A percentile compares a stretch with the other conserved stretches of the same genome.
Evolutionary conservation across 805 yeast genomes (phyloP).

Genomic region (Pichia exigua): DNA sequence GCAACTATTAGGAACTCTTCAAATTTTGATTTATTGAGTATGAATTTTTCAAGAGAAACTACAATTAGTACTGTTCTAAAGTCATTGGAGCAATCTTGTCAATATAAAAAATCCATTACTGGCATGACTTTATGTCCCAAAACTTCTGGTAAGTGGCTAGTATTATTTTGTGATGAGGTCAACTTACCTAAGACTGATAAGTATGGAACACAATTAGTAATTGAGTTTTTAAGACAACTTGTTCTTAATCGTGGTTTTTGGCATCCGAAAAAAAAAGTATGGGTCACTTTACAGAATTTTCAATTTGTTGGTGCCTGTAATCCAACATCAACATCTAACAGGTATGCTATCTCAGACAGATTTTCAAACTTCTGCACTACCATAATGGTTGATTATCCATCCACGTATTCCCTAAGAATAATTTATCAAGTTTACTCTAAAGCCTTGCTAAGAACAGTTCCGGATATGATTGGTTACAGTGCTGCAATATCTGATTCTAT

Average conservation of each 20-base stretch:
- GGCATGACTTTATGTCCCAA: constrained; percentile 56
- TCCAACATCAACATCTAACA: constrained; percentile 76
- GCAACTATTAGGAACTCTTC: constrained; percentile 55
- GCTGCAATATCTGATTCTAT: constrained; percentile 52
- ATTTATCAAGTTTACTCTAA: constrained; percentile 56
- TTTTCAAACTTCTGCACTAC: constrained; percentile 61
- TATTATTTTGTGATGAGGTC: constrained; percentile 86
- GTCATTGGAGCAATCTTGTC: constrained; percentile 67
- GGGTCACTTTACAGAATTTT: constrained; percentile 59
- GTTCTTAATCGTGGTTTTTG: constrained; percentile 74
- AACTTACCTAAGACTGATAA: constrained; percentile 69
- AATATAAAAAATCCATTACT: constrained; percentile 40
- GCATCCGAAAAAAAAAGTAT: constrained; percentile 47
- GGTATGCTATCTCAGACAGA: constrained; percentile 48
- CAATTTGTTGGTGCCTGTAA: constrained; percentile 96
- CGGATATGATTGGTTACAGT: constrained; percentile 49
- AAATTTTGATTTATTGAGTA: constrained; percentile 49
- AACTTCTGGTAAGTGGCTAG: constrained; percentile 58
- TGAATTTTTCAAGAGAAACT: constrained; percentile 82
- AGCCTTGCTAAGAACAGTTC: constrained; percentile 53
- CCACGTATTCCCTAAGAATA: constrained; percentile 46
- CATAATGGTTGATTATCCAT: constrained; percentile 76
- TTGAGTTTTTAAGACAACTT: constrained; percentile 66
- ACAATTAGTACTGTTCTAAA: constrained; percentile 51
- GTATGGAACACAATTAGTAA: constrained; percentile 66